These are phyloP conservation scores for Wickerhamomyces tratensis DNA, from an alignment of 805 yeast genomes.

Conservation along the genomic window DNA sequence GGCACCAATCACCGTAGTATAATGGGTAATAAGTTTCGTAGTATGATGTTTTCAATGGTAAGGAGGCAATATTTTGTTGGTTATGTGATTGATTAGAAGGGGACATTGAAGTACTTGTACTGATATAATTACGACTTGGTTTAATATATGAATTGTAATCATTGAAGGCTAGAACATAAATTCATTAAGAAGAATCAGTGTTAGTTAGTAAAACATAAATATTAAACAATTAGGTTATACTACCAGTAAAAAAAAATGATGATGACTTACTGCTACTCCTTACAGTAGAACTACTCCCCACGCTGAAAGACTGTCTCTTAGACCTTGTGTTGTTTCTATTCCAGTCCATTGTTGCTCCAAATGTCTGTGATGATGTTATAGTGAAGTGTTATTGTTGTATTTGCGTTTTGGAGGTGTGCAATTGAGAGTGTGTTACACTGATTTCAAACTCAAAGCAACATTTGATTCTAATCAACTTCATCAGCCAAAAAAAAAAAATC, in stretches of 20 bases:
- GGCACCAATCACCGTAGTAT: conserved; percentile 44
- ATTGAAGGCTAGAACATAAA: neutral
- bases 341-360: neutral
- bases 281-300: neutral
- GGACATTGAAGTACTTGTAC: neutral
- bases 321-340: neutral
- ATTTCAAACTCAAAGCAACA: no score
- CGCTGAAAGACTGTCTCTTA: neutral
- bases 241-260: no score
- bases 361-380: no score
- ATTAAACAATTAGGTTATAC: no score
- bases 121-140: neutral
- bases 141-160: neutral
- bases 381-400: no score
- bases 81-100: neutral
- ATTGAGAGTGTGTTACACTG: no score
- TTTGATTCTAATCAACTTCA: no score
- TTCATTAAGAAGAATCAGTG: no score
- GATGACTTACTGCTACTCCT: neutral
- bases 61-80: conserved; percentile 8
- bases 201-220: no score
- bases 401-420: no score
- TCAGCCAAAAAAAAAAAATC: no score
- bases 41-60: conserved; percentile 27
- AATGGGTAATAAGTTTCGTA: conserved; percentile 42